Conservation (phyloP, 352 stramenopile species). For the Pythium volutum region DNA sequence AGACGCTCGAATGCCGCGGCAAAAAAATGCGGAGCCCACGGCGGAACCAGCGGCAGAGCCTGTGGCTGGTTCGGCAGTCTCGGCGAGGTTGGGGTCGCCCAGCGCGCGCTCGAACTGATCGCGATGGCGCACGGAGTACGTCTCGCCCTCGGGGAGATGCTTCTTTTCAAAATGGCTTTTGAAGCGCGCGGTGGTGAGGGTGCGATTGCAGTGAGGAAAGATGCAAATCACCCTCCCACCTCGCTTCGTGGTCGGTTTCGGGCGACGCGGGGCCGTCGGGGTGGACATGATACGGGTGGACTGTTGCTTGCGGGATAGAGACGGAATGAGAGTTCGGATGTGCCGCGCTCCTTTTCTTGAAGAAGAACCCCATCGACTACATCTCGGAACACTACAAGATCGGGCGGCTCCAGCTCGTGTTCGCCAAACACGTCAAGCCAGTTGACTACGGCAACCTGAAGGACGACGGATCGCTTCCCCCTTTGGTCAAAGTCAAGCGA, state of each 20-base stretch:
- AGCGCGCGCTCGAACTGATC: background rate
- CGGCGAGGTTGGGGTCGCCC: background rate
- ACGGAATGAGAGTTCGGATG: background rate
- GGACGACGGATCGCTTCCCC: background rate
- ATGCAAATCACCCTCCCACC: background rate
- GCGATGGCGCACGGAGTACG: background rate
- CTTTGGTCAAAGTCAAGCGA: background rate
- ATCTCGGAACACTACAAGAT: background rate
- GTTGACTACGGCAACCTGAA: background rate
- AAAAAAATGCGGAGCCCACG: too few relatives aligned
- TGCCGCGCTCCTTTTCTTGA: background rate
- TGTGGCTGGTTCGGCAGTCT: background rate
- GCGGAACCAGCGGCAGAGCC: too few relatives aligned
- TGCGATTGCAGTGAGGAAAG: background rate
- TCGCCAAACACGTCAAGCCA: background rate
- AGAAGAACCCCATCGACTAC: conserved; percentile 1
- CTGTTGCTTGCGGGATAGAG: too few relatives aligned
- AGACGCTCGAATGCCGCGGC: too few relatives aligned
- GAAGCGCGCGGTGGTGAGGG: background rate
- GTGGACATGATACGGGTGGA: too few relatives aligned
- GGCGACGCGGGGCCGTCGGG: too few relatives aligned
- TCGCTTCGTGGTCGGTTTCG: background rate
- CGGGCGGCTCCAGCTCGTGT: background rate
- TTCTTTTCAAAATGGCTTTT: background rate
- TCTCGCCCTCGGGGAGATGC: background rate